Evolutionary conservation across 192 early-diverging fungal species (phyloP).

Genomic region (Nowakowskiella sp.): DNA sequence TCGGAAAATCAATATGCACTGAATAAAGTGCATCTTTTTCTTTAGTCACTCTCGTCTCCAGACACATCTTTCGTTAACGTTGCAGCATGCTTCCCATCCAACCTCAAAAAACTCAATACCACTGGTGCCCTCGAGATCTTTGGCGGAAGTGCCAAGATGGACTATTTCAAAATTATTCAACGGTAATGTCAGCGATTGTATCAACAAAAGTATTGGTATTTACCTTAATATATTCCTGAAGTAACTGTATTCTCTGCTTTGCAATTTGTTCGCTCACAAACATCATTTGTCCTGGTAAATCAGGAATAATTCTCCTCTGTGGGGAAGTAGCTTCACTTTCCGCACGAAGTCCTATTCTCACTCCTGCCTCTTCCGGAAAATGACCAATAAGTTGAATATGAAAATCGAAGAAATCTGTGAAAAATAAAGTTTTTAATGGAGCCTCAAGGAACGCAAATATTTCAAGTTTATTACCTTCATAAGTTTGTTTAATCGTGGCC

Average conservation of each 20-base stretch:
- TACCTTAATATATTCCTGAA: constrained; percentile 45
- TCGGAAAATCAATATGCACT: not conserved
- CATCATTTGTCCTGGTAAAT: constrained; percentile 51
- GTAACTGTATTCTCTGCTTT: constrained; percentile 19
- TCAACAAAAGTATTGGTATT: not conserved
- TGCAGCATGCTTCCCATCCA: constrained; percentile 33
- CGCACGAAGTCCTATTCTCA: constrained; percentile 12
- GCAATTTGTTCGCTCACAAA: constrained; percentile 49
- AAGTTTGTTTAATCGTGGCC: constrained; percentile 2
- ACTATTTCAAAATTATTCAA: constrained; percentile 15
- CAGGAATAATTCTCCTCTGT: constrained; percentile 34
- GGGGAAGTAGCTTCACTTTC: too few relatives aligned
- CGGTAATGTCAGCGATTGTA: not conserved
- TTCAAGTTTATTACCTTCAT: not conserved
- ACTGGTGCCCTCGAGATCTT: constrained; percentile 41
- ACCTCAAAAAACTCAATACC: constrained; percentile 38
- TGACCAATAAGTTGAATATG: constrained; percentile 47
- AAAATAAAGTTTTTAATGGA: constrained; percentile 2
- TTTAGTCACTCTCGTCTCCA: constrained; percentile 2
- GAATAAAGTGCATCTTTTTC: not conserved
- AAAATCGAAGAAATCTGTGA: constrained; percentile 49
- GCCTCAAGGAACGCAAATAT: too few relatives aligned
- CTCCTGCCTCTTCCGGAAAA: constrained; percentile 49
- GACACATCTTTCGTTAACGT: not conserved
- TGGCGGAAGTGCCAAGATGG: constrained; percentile 33